Evolutionary conservation across 73 alveolate species (phyloP), one percentile per base, ranked within the genome.

Genomic region (Paramecium tetraurelia): DNA sequence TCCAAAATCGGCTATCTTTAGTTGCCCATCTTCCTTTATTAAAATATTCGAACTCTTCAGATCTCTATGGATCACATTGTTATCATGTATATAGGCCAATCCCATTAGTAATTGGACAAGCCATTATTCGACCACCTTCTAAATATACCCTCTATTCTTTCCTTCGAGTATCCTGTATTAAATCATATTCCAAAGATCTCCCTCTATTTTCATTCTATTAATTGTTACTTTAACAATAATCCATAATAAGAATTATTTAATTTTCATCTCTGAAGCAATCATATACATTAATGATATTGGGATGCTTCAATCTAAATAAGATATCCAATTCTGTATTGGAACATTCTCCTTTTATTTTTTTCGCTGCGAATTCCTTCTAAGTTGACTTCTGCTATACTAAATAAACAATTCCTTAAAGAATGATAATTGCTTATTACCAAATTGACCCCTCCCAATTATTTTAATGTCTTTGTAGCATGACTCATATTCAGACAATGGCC

Each of bases 1-100:
- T 16, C 90, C 90, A 11, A 80, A 80, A 80, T 80, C 90, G 0
- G 90, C 75, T 20, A 80, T 43, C 14, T 80, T 80, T 11, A 80
- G 10, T 41, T 44, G n/a, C 21, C 69, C 69, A 35, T 46, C 90
- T 8, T 80, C 38, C 6, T 43, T 21, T 2, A 80, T 22, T 27
- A 80, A 22, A 11, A 80, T 80, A 80, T 80, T 80, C 1, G 90
- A 29, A 38, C 48, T 40, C 44, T 80, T 80, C 10, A 80, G 24
- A 80, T 80, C 90, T 80, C 90, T 80, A 48, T 80, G 90, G 5
- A 80, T 18, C 1, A 80, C 31, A 41, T 31, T 22, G 24, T 80
- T 80, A 24, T 80, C 76, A 44, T 80, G 90, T 43, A 80, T 40
- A 5, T n/a, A 59, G 0, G 75, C 57, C 4, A 80, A 24, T 44